A percentile compares a stretch with the other conserved stretches of the same genome.
Evolutionary conservation across 768 basidiomycete species (phyloP).

Genomic region (Rhodotorula paludigena): DNA sequence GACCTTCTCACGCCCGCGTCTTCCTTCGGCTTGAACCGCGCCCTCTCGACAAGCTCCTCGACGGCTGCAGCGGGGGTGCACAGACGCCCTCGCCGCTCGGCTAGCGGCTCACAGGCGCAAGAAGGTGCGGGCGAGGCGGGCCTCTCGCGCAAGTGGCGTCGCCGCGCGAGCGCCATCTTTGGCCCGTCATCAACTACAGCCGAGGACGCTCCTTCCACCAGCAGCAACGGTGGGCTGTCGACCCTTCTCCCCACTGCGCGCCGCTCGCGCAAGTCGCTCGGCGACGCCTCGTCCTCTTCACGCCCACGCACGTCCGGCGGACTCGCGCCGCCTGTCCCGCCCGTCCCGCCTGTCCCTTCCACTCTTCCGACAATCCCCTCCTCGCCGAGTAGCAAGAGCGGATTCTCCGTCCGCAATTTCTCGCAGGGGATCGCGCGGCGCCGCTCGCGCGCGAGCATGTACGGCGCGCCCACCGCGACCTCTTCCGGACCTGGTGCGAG

Average conservation of each 20-base stretch:
- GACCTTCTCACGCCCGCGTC: neutral
- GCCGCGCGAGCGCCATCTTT: conserved; percentile 15
- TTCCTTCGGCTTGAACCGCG: no score
- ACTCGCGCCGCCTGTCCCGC: neutral
- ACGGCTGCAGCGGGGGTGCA: no score
- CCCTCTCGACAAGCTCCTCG: no score
- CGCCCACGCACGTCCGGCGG: neutral
- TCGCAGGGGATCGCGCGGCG: conserved; percentile 1
- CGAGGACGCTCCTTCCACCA: neutral
- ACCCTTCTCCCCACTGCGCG: neutral
- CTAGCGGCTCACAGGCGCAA: no score
- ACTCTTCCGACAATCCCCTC: neutral
- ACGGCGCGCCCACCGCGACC: no score
- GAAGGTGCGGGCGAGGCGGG: no score
- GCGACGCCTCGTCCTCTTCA: neutral
- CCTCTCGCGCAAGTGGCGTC: neutral
- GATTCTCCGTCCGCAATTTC: neutral
- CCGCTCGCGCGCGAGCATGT: conserved; percentile 1
- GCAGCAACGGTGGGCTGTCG: no score
- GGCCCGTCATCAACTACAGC: neutral
- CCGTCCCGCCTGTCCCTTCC: no score
- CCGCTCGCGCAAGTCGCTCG: neutral
- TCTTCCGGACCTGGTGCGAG: no score
- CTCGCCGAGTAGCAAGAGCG: neutral
- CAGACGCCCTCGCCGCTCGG: no score